These are phyloP conservation scores for Capronia coronata DNA, from an alignment of 2,329 filamentous ascomycete species.

Conservation along the genomic window DNA sequence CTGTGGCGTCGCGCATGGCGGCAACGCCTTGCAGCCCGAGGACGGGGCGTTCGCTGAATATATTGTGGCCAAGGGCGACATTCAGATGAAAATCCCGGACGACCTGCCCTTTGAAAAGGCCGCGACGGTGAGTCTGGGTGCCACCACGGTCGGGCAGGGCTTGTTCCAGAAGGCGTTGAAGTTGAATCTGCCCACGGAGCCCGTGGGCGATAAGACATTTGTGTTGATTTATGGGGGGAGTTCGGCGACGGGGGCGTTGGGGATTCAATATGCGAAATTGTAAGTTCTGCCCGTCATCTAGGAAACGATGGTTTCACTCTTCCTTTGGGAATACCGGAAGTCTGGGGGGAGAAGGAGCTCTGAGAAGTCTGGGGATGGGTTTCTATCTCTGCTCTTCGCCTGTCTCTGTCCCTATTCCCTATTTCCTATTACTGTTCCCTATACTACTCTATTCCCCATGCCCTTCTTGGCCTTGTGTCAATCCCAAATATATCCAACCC, in stretches of 20 bases:
- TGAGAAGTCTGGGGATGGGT: too few relatives aligned
- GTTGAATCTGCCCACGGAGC: slow-evolving; percentile 25
- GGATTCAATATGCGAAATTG: slow-evolving; percentile 39
- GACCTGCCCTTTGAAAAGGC: slow-evolving; percentile 31
- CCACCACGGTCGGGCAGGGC: slow-evolving; percentile 26
- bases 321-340: too few relatives aligned
- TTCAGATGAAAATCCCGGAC: slow-evolving; percentile 32
- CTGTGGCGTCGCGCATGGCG: slow-evolving; percentile 35
- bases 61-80: slow-evolving; percentile 29
- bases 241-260: slow-evolving; percentile 39
- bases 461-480: too few relatives aligned
- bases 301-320: too few relatives aligned
- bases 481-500: too few relatives aligned
- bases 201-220: slow-evolving; percentile 27
- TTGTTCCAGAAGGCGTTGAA: slow-evolving; percentile 25
- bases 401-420: too few relatives aligned
- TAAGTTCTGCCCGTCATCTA: slow-evolving; percentile 5
- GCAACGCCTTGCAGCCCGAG: slow-evolving; percentile 29
- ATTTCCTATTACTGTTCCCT: too few relatives aligned
- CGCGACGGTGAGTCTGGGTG: slow-evolving; percentile 32
- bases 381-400: too few relatives aligned
- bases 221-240: slow-evolving; percentile 43
- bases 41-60: slow-evolving; percentile 37
- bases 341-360: too few relatives aligned
- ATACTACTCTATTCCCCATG: too few relatives aligned